Base-by-base conservation (phyloP, 1,284 basidiomycete species). In the Porodaedalea pini region DNA sequence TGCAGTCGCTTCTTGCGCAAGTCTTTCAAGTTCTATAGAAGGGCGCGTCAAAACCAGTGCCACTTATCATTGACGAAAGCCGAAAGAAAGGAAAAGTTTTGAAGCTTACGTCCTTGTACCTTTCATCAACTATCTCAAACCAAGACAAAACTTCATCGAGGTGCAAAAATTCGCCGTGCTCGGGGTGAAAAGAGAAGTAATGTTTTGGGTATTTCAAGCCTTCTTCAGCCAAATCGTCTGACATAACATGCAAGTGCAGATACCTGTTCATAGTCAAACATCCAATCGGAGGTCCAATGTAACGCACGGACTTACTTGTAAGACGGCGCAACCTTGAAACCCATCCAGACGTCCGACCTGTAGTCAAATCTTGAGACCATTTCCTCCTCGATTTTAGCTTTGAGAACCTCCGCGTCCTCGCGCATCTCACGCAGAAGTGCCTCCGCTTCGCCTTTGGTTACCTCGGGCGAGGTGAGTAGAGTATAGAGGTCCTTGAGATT, bases 121-220 rank as follows among this genome's bases (percentile, higher is more conserved):
- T 25, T 8, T 40, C 37, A 11, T 41, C 51, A 23, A 41, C n/a
- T 19, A 44, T 75, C 36, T 87, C 84, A 55, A 92, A 85, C 86
- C 90, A 92, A 0, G 76, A 74, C 44, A 90, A 71, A 3, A 98
- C 86, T 4, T 91, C 82, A 31, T 83, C 77, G 3, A 97, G 73
- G 53, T 85, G 80, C 0, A 98, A 67, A 70, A 97, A 98, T 73
- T 94, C 98, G 0, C 92, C 94, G 11, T 82, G 75, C 31, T 81
- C 80, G 0, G 95, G 96, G 64, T 91, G 85, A 74, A 98, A 99
- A 2, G 92, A 92, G 69, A 96, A 94, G 75, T 93, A 94, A 66
- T 98, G 94, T 66, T 90, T 93, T 77, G 96, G 97, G 61, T 81
- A 81, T 72, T 95, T 98, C 73, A 98, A 73, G 39, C 75, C 72